phyloP scores from a whole-genome alignment of 257 asterid genomes.

The Solanum sitiens region DNA sequence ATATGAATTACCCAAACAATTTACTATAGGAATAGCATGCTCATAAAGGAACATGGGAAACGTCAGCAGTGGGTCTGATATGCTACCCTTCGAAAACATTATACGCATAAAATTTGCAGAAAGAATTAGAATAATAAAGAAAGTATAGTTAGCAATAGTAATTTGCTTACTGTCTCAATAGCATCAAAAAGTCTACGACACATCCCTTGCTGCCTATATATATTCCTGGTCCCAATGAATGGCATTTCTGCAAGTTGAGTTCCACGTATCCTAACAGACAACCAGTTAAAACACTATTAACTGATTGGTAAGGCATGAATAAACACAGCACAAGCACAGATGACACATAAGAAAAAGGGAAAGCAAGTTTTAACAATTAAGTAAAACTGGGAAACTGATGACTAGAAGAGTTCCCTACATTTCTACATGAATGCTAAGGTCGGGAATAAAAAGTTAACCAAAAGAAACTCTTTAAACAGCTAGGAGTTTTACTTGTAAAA shows the following conservation, averaged over 20 bases:
- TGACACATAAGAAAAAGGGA: background rate
- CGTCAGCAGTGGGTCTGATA: background rate
- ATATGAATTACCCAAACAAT: background rate
- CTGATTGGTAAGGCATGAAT: background rate
- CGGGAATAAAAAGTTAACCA: background rate
- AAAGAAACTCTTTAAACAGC: background rate
- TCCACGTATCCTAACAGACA: slow-evolving; percentile 11
- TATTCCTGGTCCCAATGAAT: slow-evolving; percentile 12
- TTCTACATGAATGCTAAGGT: background rate
- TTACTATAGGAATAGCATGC: background rate
- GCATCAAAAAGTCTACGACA: slow-evolving; percentile 13
- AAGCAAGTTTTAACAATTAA: background rate
- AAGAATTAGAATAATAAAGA: background rate
- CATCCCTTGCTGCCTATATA: slow-evolving; percentile 20
- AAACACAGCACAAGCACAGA: background rate
- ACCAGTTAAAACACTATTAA: background rate
- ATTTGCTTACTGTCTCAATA: slow-evolving; percentile 3
- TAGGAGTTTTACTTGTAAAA: background rate
- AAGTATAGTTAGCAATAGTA: background rate
- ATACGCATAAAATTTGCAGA: background rate
- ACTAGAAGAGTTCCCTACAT: background rate
- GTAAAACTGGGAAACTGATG: background rate
- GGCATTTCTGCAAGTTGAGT: slow-evolving; percentile 20
- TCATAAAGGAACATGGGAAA: background rate
- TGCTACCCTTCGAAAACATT: background rate